Evolutionary conservation across 805 yeast genomes (phyloP), one percentile per base, ranked within the genome.

Genomic region (Priceomyces carsonii): DNA sequence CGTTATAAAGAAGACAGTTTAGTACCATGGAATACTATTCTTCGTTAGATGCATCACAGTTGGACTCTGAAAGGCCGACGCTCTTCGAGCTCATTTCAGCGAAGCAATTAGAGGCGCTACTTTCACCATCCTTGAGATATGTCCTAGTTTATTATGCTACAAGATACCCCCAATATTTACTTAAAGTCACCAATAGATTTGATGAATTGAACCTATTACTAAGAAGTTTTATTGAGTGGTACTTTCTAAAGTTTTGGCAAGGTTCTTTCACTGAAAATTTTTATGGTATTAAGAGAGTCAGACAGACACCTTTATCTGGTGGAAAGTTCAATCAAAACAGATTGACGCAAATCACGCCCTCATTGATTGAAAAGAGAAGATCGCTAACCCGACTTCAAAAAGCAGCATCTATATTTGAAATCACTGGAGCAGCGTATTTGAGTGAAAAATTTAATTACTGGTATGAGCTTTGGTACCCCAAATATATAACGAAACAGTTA

Each of bases 231-330:
- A 63, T 91, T 1, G 97, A 93, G 57, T 79, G 79, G 68, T 71
- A 75, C 42, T 85, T 82, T 47, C 57, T 91, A 32, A 73, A 66
- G 33, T 68, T 69, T 32, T 85, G 93, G 87, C 90, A 86, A 50
- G 78, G 95, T 0, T 78, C 93, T 2, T 87, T 91, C 51, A 87
- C 95, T 0, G 97, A 91, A 57, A 85, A 85, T 53, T 91, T 91
- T 54, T 91, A 91, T 53, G 98, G 97, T 2, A 61, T 91, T 44
- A 88, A 88, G 52, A 68, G 95, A 31, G 73, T 75, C 18, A 62
- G 61, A 38, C 57, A 52, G 33, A 64, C 69, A 0, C 64, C 63
- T 3, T 47, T 66, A 12, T 50, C 68, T 1, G 43, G 51, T 29
- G 18, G 37, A 5, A 53, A 57, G 31, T 64, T 57, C 33, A 57